phyloP scores from a whole-genome alignment of 1,284 basidiomycete species.

The Ustanciosporium gigantosporum region DNA sequence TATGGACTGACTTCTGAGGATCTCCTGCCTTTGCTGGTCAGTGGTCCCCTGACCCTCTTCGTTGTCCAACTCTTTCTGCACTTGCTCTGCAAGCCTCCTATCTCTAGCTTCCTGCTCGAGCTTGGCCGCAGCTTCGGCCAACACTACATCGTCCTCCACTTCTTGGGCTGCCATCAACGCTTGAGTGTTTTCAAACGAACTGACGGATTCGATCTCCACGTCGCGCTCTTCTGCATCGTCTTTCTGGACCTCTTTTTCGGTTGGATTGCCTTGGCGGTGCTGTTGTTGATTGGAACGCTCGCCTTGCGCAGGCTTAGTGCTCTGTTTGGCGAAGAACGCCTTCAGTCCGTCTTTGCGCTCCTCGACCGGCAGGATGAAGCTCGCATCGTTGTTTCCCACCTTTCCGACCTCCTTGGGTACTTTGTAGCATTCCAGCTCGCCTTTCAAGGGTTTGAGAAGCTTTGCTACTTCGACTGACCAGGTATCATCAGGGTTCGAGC shows the following conservation, averaged over 20 bases:
- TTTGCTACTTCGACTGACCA: conserved; percentile 66
- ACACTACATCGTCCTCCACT: conserved; percentile 7
- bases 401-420: conserved; percentile 90
- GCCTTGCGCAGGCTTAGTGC: conserved; percentile 61
- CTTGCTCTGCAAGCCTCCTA: conserved; percentile 19
- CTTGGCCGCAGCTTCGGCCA: conserved; percentile 6
- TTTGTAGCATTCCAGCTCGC: conserved; percentile 75
- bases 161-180: conserved; percentile 18
- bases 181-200: conserved; percentile 8
- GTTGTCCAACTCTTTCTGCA: conserved; percentile 16
- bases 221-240: conserved; percentile 5
- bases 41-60: conserved; percentile 4
- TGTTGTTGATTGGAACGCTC: background rate
- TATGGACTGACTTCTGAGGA: conserved; percentile 19
- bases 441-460: conserved; percentile 71
- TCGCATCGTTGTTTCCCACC: conserved; percentile 78
- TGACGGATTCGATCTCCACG: conserved; percentile 5
- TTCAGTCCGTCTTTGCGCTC: conserved; percentile 83
- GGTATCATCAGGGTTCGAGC: conserved; percentile 12
- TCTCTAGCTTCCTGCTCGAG: conserved; percentile 24
- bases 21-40: conserved; percentile 1
- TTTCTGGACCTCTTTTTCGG: too few relatives aligned
- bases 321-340: conserved; percentile 74
- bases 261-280: too few relatives aligned
- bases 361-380: conserved; percentile 79